A percentile compares a stretch with the other conserved stretches of the same genome.
phyloP scores from a whole-genome alignment of 2,329 filamentous ascomycete genomes.

The Diaporthe velutina region DNA sequence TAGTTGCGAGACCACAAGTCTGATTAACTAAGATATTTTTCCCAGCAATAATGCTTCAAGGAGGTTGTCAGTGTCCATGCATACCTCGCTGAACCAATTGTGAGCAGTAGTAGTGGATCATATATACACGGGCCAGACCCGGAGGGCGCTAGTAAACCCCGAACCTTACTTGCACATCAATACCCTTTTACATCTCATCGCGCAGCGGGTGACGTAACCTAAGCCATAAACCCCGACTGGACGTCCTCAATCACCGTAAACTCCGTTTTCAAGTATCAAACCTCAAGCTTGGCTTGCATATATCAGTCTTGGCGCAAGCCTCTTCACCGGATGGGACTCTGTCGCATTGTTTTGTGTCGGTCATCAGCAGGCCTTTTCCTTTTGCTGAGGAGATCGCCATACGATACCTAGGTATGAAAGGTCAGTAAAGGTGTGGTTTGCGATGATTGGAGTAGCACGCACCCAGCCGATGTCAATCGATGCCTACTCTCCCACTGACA shows the following conservation, averaged over 20 bases:
- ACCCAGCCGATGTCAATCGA: too few species aligned
- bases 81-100: background rate
- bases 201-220: background rate
- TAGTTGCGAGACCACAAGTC: background rate
- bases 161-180: background rate
- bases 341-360: background rate
- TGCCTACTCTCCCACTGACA: too few species aligned
- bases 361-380: background rate
- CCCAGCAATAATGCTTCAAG: too few species aligned
- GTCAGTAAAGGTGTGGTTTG: too few species aligned
- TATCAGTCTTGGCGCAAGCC: background rate
- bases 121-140: background rate
- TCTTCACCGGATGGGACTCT: background rate
- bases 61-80: background rate
- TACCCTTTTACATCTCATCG: background rate
- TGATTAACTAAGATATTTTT: background rate
- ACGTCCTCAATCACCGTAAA: background rate
- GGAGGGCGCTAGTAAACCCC: background rate
- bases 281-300: background rate
- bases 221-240: background rate
- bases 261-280: background rate
- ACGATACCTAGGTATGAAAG: too few species aligned
- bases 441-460: too few species aligned
- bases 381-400: too few species aligned
- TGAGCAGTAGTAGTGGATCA: background rate